A percentile compares a stretch with the other conserved stretches of the same genome.
Evolutionary conservation across 139 green algal genomes (phyloP).

Genomic region (Eudorina sp.): DNA sequence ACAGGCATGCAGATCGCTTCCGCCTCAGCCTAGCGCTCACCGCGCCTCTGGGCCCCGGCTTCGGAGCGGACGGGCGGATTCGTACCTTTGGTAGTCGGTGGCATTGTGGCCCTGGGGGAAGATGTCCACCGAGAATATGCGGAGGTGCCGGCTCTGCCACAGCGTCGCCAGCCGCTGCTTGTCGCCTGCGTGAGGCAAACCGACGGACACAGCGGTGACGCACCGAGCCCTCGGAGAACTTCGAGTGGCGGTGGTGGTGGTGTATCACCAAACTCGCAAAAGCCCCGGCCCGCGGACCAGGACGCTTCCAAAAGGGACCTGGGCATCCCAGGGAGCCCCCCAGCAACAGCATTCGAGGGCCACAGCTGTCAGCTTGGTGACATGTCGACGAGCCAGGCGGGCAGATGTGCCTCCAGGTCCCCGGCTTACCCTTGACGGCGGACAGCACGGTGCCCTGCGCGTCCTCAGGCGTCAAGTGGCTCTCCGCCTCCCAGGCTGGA

Average conservation of each 20-base stretch:
- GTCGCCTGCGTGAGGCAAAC: conserved; percentile 1
- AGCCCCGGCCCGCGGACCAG: no score
- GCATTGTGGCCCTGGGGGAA: conserved; percentile 23
- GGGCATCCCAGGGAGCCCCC: no score
- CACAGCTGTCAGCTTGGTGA: no score
- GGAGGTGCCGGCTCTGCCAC: conserved; percentile 9
- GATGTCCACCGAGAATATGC: conserved; percentile 23
- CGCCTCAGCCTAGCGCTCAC: background rate
- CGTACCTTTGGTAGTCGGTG: conserved; percentile 12
- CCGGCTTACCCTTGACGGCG: background rate
- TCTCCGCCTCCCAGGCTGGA: conserved; percentile 6
- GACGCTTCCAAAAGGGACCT: no score
- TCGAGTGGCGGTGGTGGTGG: no score
- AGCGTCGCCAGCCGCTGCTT: background rate
- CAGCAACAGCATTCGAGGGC: no score
- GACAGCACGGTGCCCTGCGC: background rate
- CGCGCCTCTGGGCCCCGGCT: background rate
- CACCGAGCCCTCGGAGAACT: no score
- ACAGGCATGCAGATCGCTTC: background rate
- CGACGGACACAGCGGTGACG: no score
- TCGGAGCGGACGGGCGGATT: background rate
- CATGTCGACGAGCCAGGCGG: no score
- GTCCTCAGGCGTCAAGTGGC: background rate
- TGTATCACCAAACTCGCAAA: no score
- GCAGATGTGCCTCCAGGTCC: no score